These are phyloP conservation scores for Jaminaea rosea DNA, from an alignment of 1,284 basidiomycete species.

Conservation along the genomic window DNA sequence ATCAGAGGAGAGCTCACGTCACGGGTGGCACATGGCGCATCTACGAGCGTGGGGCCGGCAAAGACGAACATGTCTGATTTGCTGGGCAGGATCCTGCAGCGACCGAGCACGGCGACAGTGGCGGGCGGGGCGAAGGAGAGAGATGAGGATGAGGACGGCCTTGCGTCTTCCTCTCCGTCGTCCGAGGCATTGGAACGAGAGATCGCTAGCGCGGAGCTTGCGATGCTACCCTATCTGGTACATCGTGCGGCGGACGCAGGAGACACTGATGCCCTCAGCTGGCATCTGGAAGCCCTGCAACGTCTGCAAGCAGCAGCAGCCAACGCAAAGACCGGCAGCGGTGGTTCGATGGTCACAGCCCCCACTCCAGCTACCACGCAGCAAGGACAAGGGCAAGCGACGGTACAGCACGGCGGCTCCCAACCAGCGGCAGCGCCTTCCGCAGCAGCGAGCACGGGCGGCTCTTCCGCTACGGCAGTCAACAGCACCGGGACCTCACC, in stretches of 20 bases:
- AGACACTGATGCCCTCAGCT: conserved; percentile 16
- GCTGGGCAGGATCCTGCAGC: neutral
- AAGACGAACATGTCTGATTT: conserved; percentile 11
- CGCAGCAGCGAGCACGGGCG: no score
- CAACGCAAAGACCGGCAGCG: no score
- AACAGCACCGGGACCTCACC: no score
- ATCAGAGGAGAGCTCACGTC: conserved; percentile 76
- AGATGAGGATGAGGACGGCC: neutral
- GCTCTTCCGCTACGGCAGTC: no score
- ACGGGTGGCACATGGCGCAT: conserved; percentile 3
- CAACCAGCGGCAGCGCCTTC: no score
- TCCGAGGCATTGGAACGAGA: neutral
- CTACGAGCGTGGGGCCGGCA: conserved; percentile 10
- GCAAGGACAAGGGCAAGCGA: no score
- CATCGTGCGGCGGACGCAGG: conserved; percentile 17
- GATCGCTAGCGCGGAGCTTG: neutral
- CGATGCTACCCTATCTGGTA: conserved; percentile 18
- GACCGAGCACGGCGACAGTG: neutral
- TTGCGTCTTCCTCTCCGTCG: neutral
- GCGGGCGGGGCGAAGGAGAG: neutral
- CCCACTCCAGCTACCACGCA: no score
- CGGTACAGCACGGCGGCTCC: no score
- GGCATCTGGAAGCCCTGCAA: conserved; percentile 20
- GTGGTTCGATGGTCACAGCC: no score
- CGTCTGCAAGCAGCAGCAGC: conserved; percentile 6